Percentiles rank a stretch among this genome's conserved stretches.
These are phyloP conservation scores for Backusella psychrophila DNA, from an alignment of 192 early-diverging fungal genomes.

Conservation along the genomic window DNA sequence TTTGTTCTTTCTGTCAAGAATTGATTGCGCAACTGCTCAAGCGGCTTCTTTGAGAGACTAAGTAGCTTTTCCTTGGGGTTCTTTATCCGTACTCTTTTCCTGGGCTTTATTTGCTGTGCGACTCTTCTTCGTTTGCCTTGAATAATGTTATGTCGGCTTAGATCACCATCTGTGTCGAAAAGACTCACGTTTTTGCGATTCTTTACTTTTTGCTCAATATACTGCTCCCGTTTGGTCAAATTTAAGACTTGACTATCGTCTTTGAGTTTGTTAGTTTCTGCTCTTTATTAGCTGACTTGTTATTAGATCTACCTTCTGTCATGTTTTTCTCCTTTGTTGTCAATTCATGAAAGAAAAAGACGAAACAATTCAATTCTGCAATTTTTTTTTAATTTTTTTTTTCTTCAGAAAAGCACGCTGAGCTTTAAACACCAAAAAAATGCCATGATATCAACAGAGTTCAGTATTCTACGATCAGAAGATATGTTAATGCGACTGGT, in stretches of 20 bases:
- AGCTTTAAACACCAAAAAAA: background rate
- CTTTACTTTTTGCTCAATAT: constrained; percentile 21
- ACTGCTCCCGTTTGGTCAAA: constrained; percentile 43
- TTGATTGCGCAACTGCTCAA: constrained; percentile 40
- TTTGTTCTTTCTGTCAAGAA: constrained; percentile 37
- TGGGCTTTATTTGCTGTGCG: background rate
- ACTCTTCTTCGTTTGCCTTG: constrained; percentile 10
- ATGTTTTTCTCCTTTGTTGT: background rate
- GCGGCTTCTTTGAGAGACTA: constrained; percentile 35
- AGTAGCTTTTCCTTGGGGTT: background rate
- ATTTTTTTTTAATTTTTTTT: background rate
- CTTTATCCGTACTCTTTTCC: background rate
- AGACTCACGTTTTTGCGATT: constrained; percentile 9
- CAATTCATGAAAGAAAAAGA: background rate
- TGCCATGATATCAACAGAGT: too few relatives aligned
- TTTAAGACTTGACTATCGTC: constrained; percentile 17
- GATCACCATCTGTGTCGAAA: constrained; percentile 38
- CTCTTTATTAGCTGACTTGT: background rate
- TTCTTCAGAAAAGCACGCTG: background rate
- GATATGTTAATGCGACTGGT: too few relatives aligned
- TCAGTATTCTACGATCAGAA: too few relatives aligned
- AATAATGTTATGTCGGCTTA: constrained; percentile 33
- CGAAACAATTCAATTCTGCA: background rate
- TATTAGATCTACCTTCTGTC: background rate
- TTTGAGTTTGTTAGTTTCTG: background rate